Conservation (phyloP, 2,329 filamentous ascomycete genomes). For the Fonsecaea pedrosoi region DNA sequence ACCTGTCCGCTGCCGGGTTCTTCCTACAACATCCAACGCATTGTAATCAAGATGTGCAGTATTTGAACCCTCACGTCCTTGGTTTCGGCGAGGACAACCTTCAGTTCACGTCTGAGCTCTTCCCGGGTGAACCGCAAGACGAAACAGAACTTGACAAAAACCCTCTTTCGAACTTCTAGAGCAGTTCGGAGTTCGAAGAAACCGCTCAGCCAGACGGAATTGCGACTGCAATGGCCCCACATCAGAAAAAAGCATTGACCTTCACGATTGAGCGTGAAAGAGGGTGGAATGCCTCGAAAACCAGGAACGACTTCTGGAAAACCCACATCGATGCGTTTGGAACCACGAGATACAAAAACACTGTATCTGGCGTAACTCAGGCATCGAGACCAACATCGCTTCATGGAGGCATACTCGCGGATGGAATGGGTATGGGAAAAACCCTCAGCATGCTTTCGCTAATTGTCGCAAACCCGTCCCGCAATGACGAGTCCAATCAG, state of each 20-base stretch:
- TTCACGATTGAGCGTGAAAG: slow-evolving; percentile 50
- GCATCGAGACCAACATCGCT: slow-evolving; percentile 44
- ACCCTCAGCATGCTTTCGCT: slow-evolving; percentile 55
- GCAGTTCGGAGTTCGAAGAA: too few relatives aligned
- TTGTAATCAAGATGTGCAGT: too few relatives aligned
- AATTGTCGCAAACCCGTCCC: slow-evolving; percentile 43
- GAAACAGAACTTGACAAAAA: too few relatives aligned
- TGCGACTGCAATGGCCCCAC: slow-evolving; percentile 24
- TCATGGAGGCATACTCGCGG: slow-evolving; percentile 56
- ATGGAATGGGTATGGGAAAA: slow-evolving; percentile 58
- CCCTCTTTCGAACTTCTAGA: too few relatives aligned
- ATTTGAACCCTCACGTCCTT: too few relatives aligned
- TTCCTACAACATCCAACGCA: too few relatives aligned
- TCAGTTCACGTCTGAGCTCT: too few relatives aligned
- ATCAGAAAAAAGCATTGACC: slow-evolving; percentile 54
- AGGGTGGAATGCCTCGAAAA: slow-evolving; percentile 46
- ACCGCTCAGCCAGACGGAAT: too few relatives aligned
- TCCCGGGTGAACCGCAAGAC: too few relatives aligned
- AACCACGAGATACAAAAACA: slow-evolving; percentile 40
- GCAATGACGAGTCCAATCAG: neutral
- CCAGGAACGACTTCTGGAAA: slow-evolving; percentile 47
- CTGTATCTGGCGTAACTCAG: slow-evolving; percentile 43
- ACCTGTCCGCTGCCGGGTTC: too few relatives aligned
- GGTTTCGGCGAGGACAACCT: too few relatives aligned
- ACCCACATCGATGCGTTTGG: slow-evolving; percentile 17